Conservation (phyloP, 2,329 filamentous ascomycete genomes). For the Anthostomella pinea region DNA sequence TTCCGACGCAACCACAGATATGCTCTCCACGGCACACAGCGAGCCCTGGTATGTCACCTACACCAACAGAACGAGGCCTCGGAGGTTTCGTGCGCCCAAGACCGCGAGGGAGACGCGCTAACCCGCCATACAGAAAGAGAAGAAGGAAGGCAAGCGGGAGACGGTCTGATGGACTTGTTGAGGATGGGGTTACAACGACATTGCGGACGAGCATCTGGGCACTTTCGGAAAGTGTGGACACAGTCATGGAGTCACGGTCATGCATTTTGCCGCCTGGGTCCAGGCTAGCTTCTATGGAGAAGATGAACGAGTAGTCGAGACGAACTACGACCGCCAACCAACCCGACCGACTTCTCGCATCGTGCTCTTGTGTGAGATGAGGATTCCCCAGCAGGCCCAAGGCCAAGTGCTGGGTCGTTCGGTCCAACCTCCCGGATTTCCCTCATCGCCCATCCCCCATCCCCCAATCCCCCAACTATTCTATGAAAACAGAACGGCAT, state of each 20-base stretch:
- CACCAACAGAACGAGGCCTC: too few species aligned
- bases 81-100: background rate
- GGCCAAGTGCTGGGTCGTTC: too few species aligned
- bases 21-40: conserved; percentile 98
- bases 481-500: conserved; percentile 36
- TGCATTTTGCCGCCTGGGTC: conserved; percentile 29
- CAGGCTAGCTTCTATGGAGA: conserved; percentile 30
- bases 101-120: conserved; percentile 9
- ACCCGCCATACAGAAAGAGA: conserved; percentile 68
- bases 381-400: too few species aligned
- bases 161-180: conserved; percentile 54
- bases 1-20: conserved; percentile 99
- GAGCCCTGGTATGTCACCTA: conserved; percentile 81
- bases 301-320: conserved; percentile 30
- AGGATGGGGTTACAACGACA: conserved; percentile 24
- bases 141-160: conserved; percentile 93
- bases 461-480: conserved; percentile 1
- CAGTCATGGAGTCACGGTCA: conserved; percentile 36
- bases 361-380: conserved; percentile 9
- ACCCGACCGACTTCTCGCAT: conserved; percentile 6
- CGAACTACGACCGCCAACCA: conserved; percentile 28
- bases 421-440: background rate
- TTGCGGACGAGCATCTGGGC: conserved; percentile 30
- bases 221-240: conserved; percentile 31
- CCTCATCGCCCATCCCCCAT: background rate